These are phyloP conservation scores for Psilocybe subaeruginosa DNA, from an alignment of 768 basidiomycete species.

Conservation along the genomic window DNA sequence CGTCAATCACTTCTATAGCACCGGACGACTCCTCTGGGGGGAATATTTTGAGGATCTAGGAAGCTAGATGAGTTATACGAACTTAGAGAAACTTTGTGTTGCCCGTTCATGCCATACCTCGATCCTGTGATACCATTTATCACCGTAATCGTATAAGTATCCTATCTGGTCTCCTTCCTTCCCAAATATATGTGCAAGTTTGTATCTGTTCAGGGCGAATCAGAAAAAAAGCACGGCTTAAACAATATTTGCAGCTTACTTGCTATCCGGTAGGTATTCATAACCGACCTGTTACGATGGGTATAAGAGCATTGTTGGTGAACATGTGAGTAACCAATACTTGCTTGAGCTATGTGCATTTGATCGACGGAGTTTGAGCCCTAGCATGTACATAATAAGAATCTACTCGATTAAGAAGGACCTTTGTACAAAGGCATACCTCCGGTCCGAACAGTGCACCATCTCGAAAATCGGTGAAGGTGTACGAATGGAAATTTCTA, in stretches of 20 bases:
- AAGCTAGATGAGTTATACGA: not conserved
- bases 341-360: constrained; percentile 22
- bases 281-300: constrained; percentile 27
- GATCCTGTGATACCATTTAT: constrained; percentile 34
- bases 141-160: constrained; percentile 37
- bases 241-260: constrained; percentile 11
- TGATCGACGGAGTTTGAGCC: constrained; percentile 20
- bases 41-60: constrained; percentile 25
- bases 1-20: constrained; percentile 25
- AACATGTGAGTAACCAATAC: not conserved
- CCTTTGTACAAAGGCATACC: constrained; percentile 17
- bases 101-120: constrained; percentile 25
- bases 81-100: no score
- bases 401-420: not conserved
- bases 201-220: constrained; percentile 14
- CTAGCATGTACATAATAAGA: constrained; percentile 1
- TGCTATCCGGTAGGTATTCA: constrained; percentile 30
- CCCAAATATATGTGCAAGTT: constrained; percentile 30
- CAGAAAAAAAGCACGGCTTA: not conserved
- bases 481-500: constrained; percentile 33
- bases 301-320: not conserved
- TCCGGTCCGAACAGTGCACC: constrained; percentile 34
- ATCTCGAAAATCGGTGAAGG: constrained; percentile 34
- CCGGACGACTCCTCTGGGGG: constrained; percentile 30
- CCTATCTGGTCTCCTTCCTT: constrained; percentile 33